Conservation (phyloP, 169 alveolate species). For the Neospora caninum region DNA sequence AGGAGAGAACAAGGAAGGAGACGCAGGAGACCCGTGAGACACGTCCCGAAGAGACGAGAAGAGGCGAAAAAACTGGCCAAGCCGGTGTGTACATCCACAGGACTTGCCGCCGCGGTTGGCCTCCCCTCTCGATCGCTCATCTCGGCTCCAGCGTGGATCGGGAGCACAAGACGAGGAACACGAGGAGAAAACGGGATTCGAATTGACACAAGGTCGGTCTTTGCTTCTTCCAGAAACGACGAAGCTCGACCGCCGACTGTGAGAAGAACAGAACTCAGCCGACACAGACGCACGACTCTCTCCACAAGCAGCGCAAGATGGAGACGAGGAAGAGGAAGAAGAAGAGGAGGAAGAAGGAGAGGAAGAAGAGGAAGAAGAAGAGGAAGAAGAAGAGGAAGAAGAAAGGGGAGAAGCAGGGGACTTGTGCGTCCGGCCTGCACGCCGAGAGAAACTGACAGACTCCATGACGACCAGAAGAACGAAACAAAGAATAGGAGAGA, state of each 20-base stretch:
- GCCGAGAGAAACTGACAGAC: neutral
- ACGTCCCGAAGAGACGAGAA: neutral
- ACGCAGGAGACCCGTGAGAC: neutral
- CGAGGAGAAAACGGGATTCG: too few species aligned
- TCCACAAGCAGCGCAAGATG: neutral
- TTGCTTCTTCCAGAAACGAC: too few species aligned
- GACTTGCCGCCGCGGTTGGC: too few species aligned
- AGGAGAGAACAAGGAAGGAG: neutral
- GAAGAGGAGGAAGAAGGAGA: neutral
- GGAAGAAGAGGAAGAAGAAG: neutral
- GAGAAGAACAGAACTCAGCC: too few species aligned
- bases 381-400: neutral
- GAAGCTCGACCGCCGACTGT: too few species aligned
- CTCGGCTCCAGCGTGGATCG: too few species aligned
- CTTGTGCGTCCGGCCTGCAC: too few species aligned
- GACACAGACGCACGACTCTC: neutral
- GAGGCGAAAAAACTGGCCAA: neutral
- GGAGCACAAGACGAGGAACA: too few species aligned
- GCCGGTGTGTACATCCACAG: too few species aligned
- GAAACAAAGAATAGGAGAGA: neutral
- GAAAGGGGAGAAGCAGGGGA: neutral
- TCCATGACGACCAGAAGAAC: neutral
- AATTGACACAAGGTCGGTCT: too few species aligned
- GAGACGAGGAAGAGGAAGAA: neutral
- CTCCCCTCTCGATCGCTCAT: too few species aligned